Base-by-base conservation (phyloP, 176 grass and related monocot species). In the Olyra latifolia region DNA sequence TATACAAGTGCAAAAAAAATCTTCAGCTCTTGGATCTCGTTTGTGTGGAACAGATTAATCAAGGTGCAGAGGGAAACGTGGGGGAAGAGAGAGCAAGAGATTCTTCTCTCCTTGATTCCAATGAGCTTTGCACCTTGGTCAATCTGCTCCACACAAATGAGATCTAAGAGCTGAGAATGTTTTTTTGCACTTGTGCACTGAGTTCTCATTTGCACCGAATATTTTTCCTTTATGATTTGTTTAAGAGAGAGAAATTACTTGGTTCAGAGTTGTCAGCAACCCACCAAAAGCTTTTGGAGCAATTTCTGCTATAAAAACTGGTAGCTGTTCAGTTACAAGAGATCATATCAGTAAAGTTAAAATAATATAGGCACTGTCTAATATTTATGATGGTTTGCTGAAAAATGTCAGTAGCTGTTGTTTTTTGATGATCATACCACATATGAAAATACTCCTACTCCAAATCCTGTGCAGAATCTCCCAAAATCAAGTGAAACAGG, bases 241-340 rank as follows among this genome's bases (percentile, higher is more conserved):
- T 14, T 45, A 58, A 3, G 72, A n/a, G 25, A 80, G n/a, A n/a
- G n/a, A 10, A 40, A 25, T 62, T 88, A 87, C 88, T 53, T 90
- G 88, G 44, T 94, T 90, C 41, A 94, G 42, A 64, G 91, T 88
- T 44, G 91, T 86, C 35, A 93, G 91, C 4, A 69, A 78, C 15
- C 91, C 88, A 3, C 88, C 74, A 74, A 94, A 78, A 61, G 63
- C 74, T 78, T 90, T 94, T 5, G 88, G 85, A 54, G 91, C 77
- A 24, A 94, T 88, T 80, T 94, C 91, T 56, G 91, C 91, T 66
- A 94, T 91, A 62, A 94, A 94, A 66, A 91, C 82, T 7, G 91
- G 91, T 14, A 91, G 88, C 88, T 94, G 52, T 71, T 48, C 17
- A 28, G 47, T 39, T 70, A 75, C 57, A 41, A 54, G 40, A 38